Conservation (phyloP, 1,139 yeast species). For the Debaryomyces sp. region DNA sequence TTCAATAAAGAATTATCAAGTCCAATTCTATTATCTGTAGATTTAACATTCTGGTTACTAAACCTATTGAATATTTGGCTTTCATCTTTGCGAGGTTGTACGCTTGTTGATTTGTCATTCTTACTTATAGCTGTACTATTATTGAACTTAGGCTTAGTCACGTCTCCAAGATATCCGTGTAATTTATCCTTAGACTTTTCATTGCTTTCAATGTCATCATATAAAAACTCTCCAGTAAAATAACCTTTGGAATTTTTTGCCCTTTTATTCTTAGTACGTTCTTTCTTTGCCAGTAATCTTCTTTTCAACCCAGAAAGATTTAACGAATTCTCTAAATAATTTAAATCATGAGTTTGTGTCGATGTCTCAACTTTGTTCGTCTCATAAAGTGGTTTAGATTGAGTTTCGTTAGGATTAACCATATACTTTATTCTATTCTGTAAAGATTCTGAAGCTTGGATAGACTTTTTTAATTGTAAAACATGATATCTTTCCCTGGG, state of each 20-base stretch:
- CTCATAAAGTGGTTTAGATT: constrained; percentile 18
- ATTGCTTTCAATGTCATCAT: constrained; percentile 29
- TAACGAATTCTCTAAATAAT: constrained; percentile 30
- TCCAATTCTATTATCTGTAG: constrained; percentile 21
- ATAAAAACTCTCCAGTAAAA: constrained; percentile 40
- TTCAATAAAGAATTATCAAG: constrained; percentile 21
- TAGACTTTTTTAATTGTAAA: constrained; percentile 40
- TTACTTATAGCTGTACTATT: background rate
- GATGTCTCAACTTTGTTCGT: constrained; percentile 39
- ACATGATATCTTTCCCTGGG: constrained; percentile 49
- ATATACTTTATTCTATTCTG: constrained; percentile 39
- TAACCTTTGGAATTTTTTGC: constrained; percentile 25
- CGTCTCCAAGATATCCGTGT: constrained; percentile 35
- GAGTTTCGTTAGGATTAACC: constrained; percentile 46
- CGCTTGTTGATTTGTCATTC: background rate
- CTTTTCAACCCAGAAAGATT: constrained; percentile 23
- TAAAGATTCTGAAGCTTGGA: constrained; percentile 39
- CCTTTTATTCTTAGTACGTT: constrained; percentile 17
- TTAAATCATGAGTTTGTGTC: constrained; percentile 44
- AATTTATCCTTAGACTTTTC: constrained; percentile 18
- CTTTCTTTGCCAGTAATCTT: constrained; percentile 15
- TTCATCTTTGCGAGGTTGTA: constrained; percentile 19
- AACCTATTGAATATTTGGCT: constrained; percentile 17
- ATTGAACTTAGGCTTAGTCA: constrained; percentile 32
- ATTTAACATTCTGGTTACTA: constrained; percentile 14